Percentiles rank a stretch among this genome's conserved stretches.
Conservation (phyloP, 208 protist genomes). For the Wallacemonas sp. region DNA sequence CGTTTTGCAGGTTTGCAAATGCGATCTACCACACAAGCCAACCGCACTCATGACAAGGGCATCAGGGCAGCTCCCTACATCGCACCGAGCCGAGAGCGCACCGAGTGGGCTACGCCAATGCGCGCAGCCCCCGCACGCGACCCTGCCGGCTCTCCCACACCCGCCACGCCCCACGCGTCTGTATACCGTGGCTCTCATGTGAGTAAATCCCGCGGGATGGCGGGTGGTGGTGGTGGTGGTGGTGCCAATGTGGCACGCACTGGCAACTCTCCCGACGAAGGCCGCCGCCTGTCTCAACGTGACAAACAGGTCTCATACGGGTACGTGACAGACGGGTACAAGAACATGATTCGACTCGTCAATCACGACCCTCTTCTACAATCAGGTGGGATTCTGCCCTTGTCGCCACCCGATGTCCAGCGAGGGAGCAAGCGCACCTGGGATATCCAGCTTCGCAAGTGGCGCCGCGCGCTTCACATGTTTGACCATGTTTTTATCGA, state of each 20-base stretch:
- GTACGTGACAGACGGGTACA: slow-evolving; percentile 74
- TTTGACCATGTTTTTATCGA: slow-evolving; percentile 89
- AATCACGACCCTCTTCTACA: slow-evolving; percentile 72
- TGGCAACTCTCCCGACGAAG: slow-evolving; percentile 62
- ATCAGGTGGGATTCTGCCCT: slow-evolving; percentile 70
- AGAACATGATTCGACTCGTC: slow-evolving; percentile 81
- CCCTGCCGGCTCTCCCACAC: slow-evolving; percentile 4
- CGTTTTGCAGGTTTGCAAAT: no score
- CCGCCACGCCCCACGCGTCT: neutral
- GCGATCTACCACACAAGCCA: neutral
- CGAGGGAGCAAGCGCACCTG: slow-evolving; percentile 78
- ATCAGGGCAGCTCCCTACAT: slow-evolving; percentile 27
- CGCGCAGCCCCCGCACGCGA: neutral
- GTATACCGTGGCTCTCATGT: neutral
- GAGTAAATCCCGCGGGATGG: neutral
- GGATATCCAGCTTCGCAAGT: slow-evolving; percentile 85
- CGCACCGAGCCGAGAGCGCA: slow-evolving; percentile 4
- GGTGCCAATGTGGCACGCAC: slow-evolving; percentile 2
- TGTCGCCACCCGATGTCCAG: slow-evolving; percentile 54
- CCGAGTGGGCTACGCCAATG: slow-evolving; percentile 4
- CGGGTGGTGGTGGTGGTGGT: neutral
- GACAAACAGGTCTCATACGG: slow-evolving; percentile 83
- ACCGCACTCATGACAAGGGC: neutral
- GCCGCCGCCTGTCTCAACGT: slow-evolving; percentile 62
- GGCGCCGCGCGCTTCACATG: slow-evolving; percentile 86